phyloP scores from a whole-genome alignment of 1,284 basidiomycete species.

The Vanrija pseudolonga region DNA sequence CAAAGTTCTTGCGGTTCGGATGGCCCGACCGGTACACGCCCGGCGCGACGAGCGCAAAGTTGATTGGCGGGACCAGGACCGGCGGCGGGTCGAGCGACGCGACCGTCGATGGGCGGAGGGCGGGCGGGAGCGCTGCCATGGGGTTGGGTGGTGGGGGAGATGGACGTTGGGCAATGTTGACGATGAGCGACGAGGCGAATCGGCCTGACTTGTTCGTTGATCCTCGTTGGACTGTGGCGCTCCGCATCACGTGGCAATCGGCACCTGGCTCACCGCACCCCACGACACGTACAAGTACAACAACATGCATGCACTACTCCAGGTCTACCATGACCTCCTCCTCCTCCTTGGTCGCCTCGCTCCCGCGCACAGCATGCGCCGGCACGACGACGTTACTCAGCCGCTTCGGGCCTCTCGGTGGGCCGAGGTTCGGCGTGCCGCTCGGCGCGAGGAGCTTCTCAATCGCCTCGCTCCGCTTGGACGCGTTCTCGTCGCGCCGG shows the following conservation, averaged over 20 bases:
- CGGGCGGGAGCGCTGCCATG: conserved; percentile 14
- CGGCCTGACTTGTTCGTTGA: too few relatives aligned
- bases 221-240: too few relatives aligned
- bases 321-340: conserved; percentile 29
- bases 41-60: conserved; percentile 48
- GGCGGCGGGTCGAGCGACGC: conserved; percentile 14
- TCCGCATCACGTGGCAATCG: too few relatives aligned
- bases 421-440: conserved; percentile 2
- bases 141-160: not conserved
- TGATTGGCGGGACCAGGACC: conserved; percentile 49
- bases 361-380: not conserved
- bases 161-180: not conserved
- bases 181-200: not conserved
- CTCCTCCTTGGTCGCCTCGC: not conserved
- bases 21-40: conserved; percentile 48
- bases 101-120: conserved; percentile 10
- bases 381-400: conserved; percentile 4
- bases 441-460: conserved; percentile 11
- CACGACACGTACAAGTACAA: not conserved
- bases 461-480: conserved; percentile 24
- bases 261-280: too few relatives aligned
- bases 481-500: conserved; percentile 11
- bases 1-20: conserved; percentile 48
- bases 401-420: conserved; percentile 4
- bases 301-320: conserved; percentile 15